Conservation (phyloP, 169 alveolate species). For the Toxoplasma gondii region DNA sequence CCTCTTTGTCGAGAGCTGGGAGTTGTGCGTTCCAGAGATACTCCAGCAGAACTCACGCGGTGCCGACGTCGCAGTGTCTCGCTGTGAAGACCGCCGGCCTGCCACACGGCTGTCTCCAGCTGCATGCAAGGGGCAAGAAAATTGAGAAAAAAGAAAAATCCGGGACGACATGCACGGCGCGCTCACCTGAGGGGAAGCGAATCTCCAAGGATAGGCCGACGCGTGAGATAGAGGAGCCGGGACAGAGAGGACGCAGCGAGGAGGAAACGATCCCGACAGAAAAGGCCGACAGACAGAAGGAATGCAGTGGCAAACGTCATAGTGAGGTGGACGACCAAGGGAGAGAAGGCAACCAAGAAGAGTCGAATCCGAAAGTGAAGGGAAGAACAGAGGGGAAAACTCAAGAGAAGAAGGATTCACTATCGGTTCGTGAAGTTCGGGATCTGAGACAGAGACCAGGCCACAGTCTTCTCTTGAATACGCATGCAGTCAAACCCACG, state of each 20-base stretch:
- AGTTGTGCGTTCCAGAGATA: too few relatives aligned
- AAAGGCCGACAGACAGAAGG: not conserved
- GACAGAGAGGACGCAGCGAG: not conserved
- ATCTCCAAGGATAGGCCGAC: not conserved
- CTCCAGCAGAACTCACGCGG: too few relatives aligned
- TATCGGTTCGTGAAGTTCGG: too few relatives aligned
- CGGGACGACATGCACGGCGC: not conserved
- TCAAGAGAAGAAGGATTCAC: not conserved
- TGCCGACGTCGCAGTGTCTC: too few relatives aligned
- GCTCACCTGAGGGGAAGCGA: not conserved
- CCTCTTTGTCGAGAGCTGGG: too few relatives aligned
- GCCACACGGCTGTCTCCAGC: too few relatives aligned
- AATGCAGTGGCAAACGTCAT: not conserved
- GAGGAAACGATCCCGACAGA: too few relatives aligned
- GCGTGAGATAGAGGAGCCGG: not conserved
- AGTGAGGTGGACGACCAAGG: not conserved
- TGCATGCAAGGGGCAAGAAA: not conserved
- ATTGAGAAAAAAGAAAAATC: not conserved
- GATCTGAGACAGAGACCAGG: too few relatives aligned
- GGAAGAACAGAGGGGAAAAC: not conserved
- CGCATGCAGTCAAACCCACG: too few relatives aligned
- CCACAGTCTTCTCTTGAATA: too few relatives aligned
- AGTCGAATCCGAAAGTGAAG: not conserved
- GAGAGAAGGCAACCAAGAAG: not conserved
- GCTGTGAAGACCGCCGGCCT: too few relatives aligned